Evolutionary conservation across 345 rosid species (phyloP).

Genomic region (Punica granatum): DNA sequence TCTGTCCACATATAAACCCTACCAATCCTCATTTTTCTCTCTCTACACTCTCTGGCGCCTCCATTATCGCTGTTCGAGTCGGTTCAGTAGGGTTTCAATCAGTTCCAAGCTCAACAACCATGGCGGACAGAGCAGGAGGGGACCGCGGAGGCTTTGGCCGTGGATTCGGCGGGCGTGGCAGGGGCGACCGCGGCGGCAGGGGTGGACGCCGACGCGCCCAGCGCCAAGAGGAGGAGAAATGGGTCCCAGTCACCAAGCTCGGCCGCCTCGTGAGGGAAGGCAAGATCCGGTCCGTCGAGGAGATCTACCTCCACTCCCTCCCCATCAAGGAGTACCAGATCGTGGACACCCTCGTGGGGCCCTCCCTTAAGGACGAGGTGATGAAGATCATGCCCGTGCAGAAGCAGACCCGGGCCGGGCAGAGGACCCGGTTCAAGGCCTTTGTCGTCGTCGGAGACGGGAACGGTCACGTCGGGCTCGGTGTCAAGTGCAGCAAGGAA

Average conservation of each 20-base stretch:
- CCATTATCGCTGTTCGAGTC: background rate
- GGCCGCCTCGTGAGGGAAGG: conserved; percentile 66
- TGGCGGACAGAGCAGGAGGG: conserved; percentile 76
- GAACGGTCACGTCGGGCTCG: conserved; percentile 61
- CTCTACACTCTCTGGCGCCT: background rate
- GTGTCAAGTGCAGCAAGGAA: conserved; percentile 68
- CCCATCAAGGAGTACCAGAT: conserved; percentile 92
- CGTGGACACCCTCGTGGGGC: conserved; percentile 65
- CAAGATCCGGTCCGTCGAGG: conserved; percentile 47
- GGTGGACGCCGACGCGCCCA: conserved; percentile 70
- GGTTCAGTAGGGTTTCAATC: background rate
- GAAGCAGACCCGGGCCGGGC: conserved; percentile 81
- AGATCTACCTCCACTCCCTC: conserved; percentile 74
- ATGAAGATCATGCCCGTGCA: conserved; percentile 94
- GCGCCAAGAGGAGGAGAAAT: conserved; percentile 59
- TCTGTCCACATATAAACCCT: background rate
- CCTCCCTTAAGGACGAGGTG: conserved; percentile 77
- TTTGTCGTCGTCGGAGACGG: conserved; percentile 63
- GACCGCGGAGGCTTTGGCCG: conserved; percentile 60
- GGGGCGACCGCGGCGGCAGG: conserved; percentile 33
- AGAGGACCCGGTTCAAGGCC: conserved; percentile 67
- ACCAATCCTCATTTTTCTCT: background rate
- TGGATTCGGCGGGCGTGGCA: conserved; percentile 52
- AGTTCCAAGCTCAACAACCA: conserved; percentile 3
- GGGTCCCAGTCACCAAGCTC: conserved; percentile 88